A percentile compares a stretch with the other conserved stretches of the same genome.
Conservation (phyloP, 208 protist species). For the Trypanosoma conorhini region DNA sequence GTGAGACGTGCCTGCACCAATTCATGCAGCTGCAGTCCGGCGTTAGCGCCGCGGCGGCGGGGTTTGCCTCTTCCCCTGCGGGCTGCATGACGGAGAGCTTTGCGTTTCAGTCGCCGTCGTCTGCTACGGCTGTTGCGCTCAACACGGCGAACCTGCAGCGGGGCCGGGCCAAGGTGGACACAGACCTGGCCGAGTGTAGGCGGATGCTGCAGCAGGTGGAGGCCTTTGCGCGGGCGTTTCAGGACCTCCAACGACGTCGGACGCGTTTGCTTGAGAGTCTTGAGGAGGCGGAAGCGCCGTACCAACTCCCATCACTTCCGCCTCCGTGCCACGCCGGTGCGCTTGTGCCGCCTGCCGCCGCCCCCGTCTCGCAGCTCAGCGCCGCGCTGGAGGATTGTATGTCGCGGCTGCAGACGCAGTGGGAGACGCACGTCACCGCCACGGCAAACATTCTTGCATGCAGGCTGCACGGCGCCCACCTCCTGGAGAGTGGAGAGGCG, state of each 20-base stretch:
- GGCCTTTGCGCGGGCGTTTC: conserved; percentile 10
- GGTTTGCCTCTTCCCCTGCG: not conserved
- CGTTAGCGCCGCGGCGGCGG: not conserved
- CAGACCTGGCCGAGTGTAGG: conserved; percentile 21
- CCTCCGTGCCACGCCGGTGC: not conserved
- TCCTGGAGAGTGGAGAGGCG: not conserved
- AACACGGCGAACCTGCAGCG: conserved; percentile 1
- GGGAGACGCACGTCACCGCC: not conserved
- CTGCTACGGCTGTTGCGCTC: not conserved
- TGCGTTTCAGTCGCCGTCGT: not conserved
- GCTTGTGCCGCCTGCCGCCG: not conserved
- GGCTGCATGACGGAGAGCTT: conserved; percentile 10
- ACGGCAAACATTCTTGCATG: not conserved
- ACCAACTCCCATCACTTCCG: not conserved
- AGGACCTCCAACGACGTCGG: conserved; percentile 20
- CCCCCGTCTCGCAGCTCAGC: not conserved
- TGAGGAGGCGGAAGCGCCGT: conserved; percentile 1
- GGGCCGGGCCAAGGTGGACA: conserved; percentile 16
- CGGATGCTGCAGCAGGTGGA: conserved; percentile 13
- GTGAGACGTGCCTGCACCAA: conserved; percentile 7
- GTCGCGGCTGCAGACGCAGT: not conserved
- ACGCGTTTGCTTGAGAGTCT: not conserved
- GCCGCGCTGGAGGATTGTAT: not conserved
- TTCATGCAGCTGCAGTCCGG: not conserved
- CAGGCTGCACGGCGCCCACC: not conserved